Conservation (phyloP, 1,139 yeast species). For the Candida sp. region DNA sequence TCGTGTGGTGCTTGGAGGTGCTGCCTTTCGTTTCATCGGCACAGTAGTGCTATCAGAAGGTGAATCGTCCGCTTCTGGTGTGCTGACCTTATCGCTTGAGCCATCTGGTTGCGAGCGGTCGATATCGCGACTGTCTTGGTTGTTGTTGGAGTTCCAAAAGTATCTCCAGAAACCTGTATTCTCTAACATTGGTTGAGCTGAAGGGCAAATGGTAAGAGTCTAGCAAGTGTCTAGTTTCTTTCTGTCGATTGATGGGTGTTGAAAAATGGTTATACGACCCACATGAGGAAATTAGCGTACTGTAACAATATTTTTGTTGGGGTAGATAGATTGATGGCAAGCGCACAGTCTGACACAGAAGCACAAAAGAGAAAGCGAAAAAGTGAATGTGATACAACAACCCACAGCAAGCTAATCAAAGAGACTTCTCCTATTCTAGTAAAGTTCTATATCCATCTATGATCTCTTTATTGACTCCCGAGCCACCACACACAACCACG, state of each 20-base stretch:
- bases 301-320: not conserved
- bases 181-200: not conserved
- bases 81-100: not conserved
- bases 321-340: not conserved
- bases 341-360: not conserved
- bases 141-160: not conserved
- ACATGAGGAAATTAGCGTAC: not conserved
- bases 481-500: constrained; percentile 46
- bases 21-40: constrained; percentile 4
- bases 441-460: constrained; percentile 22
- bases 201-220: no score
- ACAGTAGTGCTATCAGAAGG: not conserved
- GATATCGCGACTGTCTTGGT: not conserved
- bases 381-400: constrained; percentile 4
- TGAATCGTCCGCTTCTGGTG: not conserved
- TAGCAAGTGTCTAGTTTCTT: no score
- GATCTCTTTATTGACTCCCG: constrained; percentile 27
- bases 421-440: constrained; percentile 5
- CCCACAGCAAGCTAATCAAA: no score
- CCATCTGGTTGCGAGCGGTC: not conserved
- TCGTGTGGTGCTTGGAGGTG: not conserved
- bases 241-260: no score
- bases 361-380: not conserved
- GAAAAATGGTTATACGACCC: not conserved
- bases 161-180: constrained; percentile 2